Evolutionary conservation across 768 basidiomycete genomes (phyloP).

Genomic region (Leccinum rimulosum): DNA sequence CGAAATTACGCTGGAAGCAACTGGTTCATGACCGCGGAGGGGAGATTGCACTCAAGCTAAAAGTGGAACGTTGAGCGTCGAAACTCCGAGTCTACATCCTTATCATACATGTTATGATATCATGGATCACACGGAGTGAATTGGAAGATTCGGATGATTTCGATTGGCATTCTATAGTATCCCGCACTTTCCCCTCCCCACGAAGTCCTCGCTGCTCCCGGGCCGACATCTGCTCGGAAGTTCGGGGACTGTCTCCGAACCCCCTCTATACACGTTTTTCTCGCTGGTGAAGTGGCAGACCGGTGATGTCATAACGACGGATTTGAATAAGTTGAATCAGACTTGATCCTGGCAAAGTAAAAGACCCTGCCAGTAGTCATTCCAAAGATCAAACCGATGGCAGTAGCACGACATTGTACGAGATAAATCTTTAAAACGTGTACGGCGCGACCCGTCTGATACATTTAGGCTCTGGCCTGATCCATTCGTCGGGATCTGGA

Average conservation of each 20-base stretch:
- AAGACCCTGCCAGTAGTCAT: neutral
- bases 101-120: no score
- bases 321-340: neutral
- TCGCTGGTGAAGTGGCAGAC: neutral
- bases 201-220: no score
- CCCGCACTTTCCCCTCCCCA: neutral
- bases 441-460: conserved; percentile 7
- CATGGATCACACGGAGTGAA: no score
- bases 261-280: no score
- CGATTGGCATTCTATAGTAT: neutral
- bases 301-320: neutral
- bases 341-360: neutral
- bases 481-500: conserved; percentile 2
- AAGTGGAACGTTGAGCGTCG: neutral
- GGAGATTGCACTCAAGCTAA: neutral
- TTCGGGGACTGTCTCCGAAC: neutral
- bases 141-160: neutral
- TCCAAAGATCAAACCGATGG: neutral
- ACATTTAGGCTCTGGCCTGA: conserved; percentile 14
- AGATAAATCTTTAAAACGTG: neutral
- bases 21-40: neutral
- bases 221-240: neutral
- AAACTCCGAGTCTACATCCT: no score
- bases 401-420: neutral
- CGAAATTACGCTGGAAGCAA: neutral